Evolutionary conservation across 805 yeast species (phyloP).

Genomic region (Saccharomycopsis olivae): DNA sequence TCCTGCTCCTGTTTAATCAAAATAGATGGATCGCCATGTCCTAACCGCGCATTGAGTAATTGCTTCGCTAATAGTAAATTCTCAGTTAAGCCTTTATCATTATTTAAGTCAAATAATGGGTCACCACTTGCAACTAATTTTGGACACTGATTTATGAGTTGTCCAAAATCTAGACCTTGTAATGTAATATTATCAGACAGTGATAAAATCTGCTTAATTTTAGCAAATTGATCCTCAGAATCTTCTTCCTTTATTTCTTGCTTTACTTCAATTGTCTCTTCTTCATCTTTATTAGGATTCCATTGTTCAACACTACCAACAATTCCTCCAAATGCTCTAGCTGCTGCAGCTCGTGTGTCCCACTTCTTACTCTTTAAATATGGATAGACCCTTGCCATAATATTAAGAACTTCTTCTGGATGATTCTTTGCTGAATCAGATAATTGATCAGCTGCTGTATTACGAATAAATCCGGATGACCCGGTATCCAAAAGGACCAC

Average conservation of each 20-base stretch:
- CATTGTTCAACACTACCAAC: slow-evolving; percentile 67
- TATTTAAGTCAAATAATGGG: slow-evolving; percentile 22
- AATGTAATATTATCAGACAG: slow-evolving; percentile 23
- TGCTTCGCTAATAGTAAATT: slow-evolving; percentile 41
- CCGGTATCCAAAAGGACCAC: slow-evolving; percentile 71
- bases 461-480: slow-evolving; percentile 83
- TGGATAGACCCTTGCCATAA: slow-evolving; percentile 85
- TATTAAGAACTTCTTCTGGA: slow-evolving; percentile 80
- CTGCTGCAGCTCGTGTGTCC: slow-evolving; percentile 96
- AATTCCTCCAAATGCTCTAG: slow-evolving; percentile 89
- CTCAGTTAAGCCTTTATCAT: slow-evolving; percentile 31
- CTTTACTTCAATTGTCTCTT: slow-evolving; percentile 18
- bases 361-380: slow-evolving; percentile 73
- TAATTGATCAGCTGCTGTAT: slow-evolving; percentile 94
- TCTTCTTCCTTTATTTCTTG: slow-evolving; percentile 21
- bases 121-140: slow-evolving; percentile 59
- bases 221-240: slow-evolving; percentile 12
- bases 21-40: slow-evolving; percentile 25
- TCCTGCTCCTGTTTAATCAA: slow-evolving; percentile 15
- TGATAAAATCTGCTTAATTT: slow-evolving; percentile 8
- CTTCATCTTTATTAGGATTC: slow-evolving; percentile 50
- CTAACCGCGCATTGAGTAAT: slow-evolving; percentile 32
- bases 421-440: slow-evolving; percentile 90
- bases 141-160: slow-evolving; percentile 29
- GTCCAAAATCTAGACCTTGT: slow-evolving; percentile 25